Base-by-base conservation (phyloP, 2,329 filamentous ascomycete species). In the Pestalotiopsis sp. region DNA sequence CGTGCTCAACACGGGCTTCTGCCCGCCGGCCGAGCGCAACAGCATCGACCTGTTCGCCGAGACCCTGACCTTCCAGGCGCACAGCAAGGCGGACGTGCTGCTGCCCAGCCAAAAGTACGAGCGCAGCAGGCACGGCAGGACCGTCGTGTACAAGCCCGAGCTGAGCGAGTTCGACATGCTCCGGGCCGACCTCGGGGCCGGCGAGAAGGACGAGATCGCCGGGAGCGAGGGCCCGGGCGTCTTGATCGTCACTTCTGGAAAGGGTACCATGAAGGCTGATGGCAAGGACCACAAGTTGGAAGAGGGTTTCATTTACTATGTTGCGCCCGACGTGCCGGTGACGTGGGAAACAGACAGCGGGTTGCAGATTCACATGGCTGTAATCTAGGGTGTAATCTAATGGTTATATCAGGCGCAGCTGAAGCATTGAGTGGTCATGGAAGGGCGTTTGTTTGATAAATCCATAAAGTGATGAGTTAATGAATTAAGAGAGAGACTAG, bases 1-100 rank as follows among this genome's bases (percentile, higher is more conserved):
- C 69, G 91, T 94, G 2, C 83, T 94, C 64, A 93, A 92, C 78
- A 89, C 88, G 0, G 92, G 92, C 0, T 93, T 95, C 82, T 94
- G 91, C 72, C 91, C 92, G 0, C 83, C 83, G 1, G 86, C 88
- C 0, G 89, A 92, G 61, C 84, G 91, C 13, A 86, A 92, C 74
- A 88, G 83, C 58, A 82, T 90, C 27, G 89, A 92, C 20, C 77
- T 90, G 36, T 94, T 94, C 78, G 83, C 83, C 25, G 81, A 86
- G 3, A 85, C 87, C 1, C 76, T 94, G 20, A 91, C 87, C 0
- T 94, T 93, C 80, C 82, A 83, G 45, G 87, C 90, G 0, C 89
- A 93, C 70, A 83, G 83, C 23, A 80, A 82, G 3, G 80, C 87
- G 2, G 87, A 92, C 67, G 85, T 89, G 2, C 80, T 87, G 4